These are phyloP conservation scores for Saccharomyces jurei DNA, from an alignment of 805 yeast genomes.

Conservation along the genomic window DNA sequence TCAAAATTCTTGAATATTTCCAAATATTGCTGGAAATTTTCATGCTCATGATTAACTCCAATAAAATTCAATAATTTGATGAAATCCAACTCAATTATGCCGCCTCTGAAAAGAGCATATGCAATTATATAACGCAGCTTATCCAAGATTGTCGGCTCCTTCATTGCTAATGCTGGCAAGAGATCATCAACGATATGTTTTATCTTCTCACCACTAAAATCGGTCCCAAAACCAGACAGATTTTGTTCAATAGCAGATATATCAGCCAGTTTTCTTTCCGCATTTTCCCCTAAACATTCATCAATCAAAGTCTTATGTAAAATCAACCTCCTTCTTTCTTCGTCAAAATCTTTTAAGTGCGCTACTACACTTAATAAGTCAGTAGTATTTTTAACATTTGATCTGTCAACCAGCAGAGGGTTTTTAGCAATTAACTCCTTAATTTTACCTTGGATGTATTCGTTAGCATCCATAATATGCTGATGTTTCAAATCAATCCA, in stretches of 20 bases:
- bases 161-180: slow-evolving; percentile 44
- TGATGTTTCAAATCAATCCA: slow-evolving; percentile 66
- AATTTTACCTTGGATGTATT: slow-evolving; percentile 47
- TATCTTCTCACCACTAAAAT: slow-evolving; percentile 56
- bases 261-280: slow-evolving; percentile 52
- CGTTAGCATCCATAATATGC: slow-evolving; percentile 70
- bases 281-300: slow-evolving; percentile 54
- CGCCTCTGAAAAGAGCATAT: slow-evolving; percentile 77
- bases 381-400: slow-evolving; percentile 54
- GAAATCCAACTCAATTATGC: slow-evolving; percentile 67
- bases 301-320: slow-evolving; percentile 56
- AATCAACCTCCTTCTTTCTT: slow-evolving; percentile 52
- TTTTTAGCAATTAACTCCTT: slow-evolving; percentile 62
- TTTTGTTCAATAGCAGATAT: slow-evolving; percentile 83
- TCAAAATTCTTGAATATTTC: slow-evolving; percentile 51
- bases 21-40: slow-evolving; percentile 37
- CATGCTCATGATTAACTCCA: slow-evolving; percentile 33
- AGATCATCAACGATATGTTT: slow-evolving; percentile 55
- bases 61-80: slow-evolving; percentile 57
- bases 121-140: slow-evolving; percentile 66
- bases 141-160: slow-evolving; percentile 48
- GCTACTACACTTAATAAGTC: slow-evolving; percentile 74
- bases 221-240: slow-evolving; percentile 63
- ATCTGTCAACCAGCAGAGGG: slow-evolving; percentile 65
- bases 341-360: slow-evolving; percentile 57